Base-by-base conservation (phyloP, 768 basidiomycete species). In the Phanerochaete sordida region DNA sequence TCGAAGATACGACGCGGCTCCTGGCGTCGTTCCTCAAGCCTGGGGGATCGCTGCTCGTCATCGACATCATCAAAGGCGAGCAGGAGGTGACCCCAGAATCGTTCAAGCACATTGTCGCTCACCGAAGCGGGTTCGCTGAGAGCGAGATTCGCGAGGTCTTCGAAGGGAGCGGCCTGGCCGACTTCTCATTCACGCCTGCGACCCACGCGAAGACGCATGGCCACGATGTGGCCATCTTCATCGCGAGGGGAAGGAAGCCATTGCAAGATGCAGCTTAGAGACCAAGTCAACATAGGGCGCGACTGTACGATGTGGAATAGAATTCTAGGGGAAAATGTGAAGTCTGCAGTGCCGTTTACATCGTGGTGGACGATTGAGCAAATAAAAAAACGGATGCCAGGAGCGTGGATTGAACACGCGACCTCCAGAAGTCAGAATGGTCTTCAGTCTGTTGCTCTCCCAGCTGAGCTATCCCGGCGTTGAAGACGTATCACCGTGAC, bases 11-110 rank as follows among this genome's bases (percentile, higher is more conserved):
- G 28, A 90, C 89, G 7, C 73, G 73, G 16, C 72, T 73, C 1
- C 77, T 91, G n/a, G 76, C 73, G 1, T 73, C 71, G 44, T 84
- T 84, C 67, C 74, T 92, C 63, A 88, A 84, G 60, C 84, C 85
- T 0, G 80, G 82, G 1, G 90, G 86, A 0, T 70, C 73, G 28
- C 74, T 91, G 0, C 73, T 90, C 45, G 81, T 91, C 16, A 71
- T 78, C 4, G 90, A 91, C 62, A 66, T 84, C 33, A 67, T 78
- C 23, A 75, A 72, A 55, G 60, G 62, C 16, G 56, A 58, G n/a
- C 60, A 51, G 27, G 71, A 71, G 46, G 64, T 60, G 64, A 64
- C 67, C 49, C 72, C 72, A 1, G 62, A 72, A n/a, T 53, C 72
- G 0, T 63, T 62, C n/a, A 69, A 70, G n/a, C 76, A 81, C 59